Percentiles rank a stretch among this genome's conserved stretches.
Evolutionary conservation across 2,329 filamentous ascomycete genomes (phyloP).

Genomic region (Xylaria sp.): DNA sequence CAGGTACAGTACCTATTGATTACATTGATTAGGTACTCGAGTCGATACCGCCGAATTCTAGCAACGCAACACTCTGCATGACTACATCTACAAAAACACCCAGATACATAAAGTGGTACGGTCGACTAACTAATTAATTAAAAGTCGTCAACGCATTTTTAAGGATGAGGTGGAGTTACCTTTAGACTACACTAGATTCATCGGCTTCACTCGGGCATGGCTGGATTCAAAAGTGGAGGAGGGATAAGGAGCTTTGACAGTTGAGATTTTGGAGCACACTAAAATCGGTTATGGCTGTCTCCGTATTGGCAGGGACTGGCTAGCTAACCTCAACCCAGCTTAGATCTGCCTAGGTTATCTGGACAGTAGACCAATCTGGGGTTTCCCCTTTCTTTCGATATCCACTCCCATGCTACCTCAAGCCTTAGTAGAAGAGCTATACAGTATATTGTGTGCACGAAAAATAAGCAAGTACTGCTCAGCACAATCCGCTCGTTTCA

Average conservation of each 20-base stretch:
- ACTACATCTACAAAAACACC: no score
- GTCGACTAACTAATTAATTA: background rate
- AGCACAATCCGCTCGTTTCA: conserved; percentile 13
- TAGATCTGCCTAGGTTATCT: background rate
- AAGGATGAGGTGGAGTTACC: background rate
- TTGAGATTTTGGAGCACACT: conserved; percentile 15
- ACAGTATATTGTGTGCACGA: conserved; percentile 6
- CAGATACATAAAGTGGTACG: background rate
- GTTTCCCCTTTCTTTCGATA: conserved; percentile 15
- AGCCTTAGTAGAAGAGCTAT: conserved; percentile 11
- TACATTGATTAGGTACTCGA: no score
- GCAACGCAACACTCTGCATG: background rate
- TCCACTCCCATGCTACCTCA: conserved; percentile 18
- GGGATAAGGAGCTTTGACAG: conserved; percentile 7
- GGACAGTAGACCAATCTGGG: background rate
- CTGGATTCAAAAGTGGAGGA: conserved; percentile 7
- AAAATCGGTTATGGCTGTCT: conserved; percentile 13
- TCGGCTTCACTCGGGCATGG: background rate
- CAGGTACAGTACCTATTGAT: no score
- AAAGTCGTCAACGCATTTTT: background rate
- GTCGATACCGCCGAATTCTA: background rate
- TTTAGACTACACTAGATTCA: no score
- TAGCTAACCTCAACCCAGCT: no score
- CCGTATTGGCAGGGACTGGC: conserved; percentile 12
- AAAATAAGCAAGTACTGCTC: background rate